Percentiles rank a stretch among this genome's conserved stretches.
Evolutionary conservation across 768 basidiomycete species (phyloP).

Genomic region (Dacryopinax primogenitus): DNA sequence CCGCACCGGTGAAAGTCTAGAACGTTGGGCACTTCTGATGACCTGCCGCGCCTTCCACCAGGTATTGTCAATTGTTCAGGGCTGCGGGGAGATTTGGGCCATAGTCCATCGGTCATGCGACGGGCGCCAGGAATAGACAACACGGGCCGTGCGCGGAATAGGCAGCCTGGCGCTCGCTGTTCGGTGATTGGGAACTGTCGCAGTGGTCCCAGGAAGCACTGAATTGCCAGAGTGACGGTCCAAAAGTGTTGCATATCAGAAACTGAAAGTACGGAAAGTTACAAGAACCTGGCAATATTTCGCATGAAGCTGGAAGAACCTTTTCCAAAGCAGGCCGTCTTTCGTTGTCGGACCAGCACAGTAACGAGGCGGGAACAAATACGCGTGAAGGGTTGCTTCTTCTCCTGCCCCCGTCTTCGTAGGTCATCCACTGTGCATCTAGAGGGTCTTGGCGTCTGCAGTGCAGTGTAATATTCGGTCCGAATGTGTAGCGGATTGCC

Average conservation of each 20-base stretch:
- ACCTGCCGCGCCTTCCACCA: neutral
- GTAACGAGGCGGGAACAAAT: slow-evolving; percentile 1
- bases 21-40: neutral
- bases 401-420: neutral
- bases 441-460: neutral
- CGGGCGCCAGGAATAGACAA: neutral
- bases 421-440: neutral
- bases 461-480: neutral
- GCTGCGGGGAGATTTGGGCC: too few species aligned
- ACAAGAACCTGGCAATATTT: neutral
- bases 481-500: neutral
- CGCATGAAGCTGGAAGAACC: neutral
- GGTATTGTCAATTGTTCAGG: neutral
- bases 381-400: neutral
- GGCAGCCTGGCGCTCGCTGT: neutral
- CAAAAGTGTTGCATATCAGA: too few species aligned
- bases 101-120: slow-evolving; percentile 6
- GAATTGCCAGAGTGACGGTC: too few species aligned
- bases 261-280: too few species aligned
- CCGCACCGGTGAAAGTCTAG: neutral
- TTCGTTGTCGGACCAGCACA: neutral
- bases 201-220: too few species aligned
- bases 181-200: too few species aligned
- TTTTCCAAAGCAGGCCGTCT: neutral
- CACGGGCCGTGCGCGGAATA: neutral